phyloP scores from a whole-genome alignment of 1,284 basidiomycete genomes.

The Ganoderma boninense region DNA sequence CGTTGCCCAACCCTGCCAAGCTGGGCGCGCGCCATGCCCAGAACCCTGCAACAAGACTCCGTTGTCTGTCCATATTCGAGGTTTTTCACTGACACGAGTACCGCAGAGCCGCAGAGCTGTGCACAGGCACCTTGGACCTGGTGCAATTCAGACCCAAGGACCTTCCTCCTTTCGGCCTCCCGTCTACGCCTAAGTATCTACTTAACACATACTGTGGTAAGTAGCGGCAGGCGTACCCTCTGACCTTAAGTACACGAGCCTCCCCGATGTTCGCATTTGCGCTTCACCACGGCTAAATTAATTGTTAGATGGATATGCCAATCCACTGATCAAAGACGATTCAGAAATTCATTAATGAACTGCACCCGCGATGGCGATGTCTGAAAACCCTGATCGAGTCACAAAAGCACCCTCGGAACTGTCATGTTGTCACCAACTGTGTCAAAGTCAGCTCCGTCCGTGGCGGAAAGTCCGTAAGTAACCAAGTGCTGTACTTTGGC shows the following conservation, averaged over 20 bases:
- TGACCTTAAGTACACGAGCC: background rate
- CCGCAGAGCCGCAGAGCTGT: background rate
- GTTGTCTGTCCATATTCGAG: background rate
- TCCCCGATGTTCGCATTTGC: background rate
- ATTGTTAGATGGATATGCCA: background rate
- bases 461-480: background rate
- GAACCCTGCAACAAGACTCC: background rate
- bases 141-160: background rate
- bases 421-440: conserved; percentile 10
- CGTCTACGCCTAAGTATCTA: background rate
- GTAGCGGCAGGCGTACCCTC: background rate
- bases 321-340: background rate
- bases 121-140: background rate
- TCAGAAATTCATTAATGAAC: background rate
- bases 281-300: background rate
- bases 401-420: conserved; percentile 1
- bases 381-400: conserved; percentile 9
- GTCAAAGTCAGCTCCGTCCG: conserved; percentile 10
- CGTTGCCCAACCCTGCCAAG: background rate
- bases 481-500: too few species aligned
- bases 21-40: background rate
- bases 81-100: background rate
- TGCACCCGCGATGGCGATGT: conserved; percentile 9
- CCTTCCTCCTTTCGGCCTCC: background rate
- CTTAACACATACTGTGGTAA: background rate